Base-by-base conservation (phyloP, 2,329 filamentous ascomycete genomes). In the Microascus cirrosus region DNA sequence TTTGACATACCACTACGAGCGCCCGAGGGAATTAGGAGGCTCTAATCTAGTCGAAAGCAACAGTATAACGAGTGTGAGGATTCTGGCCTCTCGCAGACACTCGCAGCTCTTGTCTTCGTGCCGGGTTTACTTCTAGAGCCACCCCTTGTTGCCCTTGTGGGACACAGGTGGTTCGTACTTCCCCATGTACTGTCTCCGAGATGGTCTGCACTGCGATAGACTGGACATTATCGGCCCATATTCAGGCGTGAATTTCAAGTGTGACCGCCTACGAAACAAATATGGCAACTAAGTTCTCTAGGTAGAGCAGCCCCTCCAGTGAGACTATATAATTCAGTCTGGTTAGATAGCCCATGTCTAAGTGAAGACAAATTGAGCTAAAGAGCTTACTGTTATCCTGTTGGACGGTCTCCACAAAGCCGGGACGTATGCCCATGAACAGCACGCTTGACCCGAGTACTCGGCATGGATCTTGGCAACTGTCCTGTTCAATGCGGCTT, bases 381-480 rank as follows among this genome's bases (percentile, higher is more conserved):
- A 5, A 39, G 12, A 8, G 12, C 11, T 18, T 39, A 39, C 18
- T 39, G 36, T 39, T 12, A 39, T 18, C 36, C 12, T 13, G 12
- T 4, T 18, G 7, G 12, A 5, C 36, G 4, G 36, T 39, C 3
- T 39, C 36, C 12, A 39, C 36, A 39, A 39, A 18, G 12, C 36
- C 36, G 15, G 36, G 36, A 12, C 12, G 2, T 3, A 39, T 39
- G 36, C 36, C 15, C 57, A 84, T 59, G 64, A 81, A 77, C 1
- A 80, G 65, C 0, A 84, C 71, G 0, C 76, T 78, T 81, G 68
- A 32, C 72, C 67, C 52, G 66, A 69, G 62, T 79, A 78, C 61
- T 77, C 66, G 0, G 71, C 73, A 59, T 68, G 73, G 67, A 72
- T 82, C 67, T 83, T 83, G 62, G 75, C 75, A 1, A 79, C 67